Base-by-base conservation (phyloP, 345 rosid genomes). In the Linum usitatissimum region DNA sequence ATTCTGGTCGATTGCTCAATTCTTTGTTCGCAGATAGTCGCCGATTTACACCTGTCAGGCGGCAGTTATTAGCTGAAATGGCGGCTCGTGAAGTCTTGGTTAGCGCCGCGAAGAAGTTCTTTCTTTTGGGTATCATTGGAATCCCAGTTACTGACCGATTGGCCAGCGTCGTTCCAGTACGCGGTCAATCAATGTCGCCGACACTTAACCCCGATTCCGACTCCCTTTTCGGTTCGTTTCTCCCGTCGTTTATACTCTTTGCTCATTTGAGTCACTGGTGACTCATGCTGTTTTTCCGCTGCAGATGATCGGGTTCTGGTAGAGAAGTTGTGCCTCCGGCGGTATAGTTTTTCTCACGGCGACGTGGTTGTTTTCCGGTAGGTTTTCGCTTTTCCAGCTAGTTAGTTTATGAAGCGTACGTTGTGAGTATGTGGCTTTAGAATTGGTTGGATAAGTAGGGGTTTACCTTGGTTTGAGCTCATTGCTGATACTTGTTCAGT, bases 311-410 rank as follows among this genome's bases (percentile, higher is more conserved):
- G 66, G 71, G 90, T 93, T 62, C 74, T 90, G 15, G 76, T 90
- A 39, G 96, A 90, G 69, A 93, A 90, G 71, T 71, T 81, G 59
- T 87, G 94, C 80, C 88, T 87, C 54, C 63, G 30, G n/a, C 73
- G 80, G 53, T 93, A 86, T 80, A 83, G 80, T 69, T 93, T 93
- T 67, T 82, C 89, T 1, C 84, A 66, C 45, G 98, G 96, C 2
- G 95, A 92, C 64, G 90, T 89, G 49, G 71, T 89, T 30, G 83
- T 89, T 69, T 87, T 87, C 70, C n/a, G 91, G 96, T 89, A 76
- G 51, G 75, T 78, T 53, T 9, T 64, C 20, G 3, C 38, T 57
- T 58, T 38, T 34, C 28, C 28, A 23, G 28, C 28, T 23, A 23
- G 28, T 23, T 23, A 1, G 21, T 19, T 9, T 49, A 28, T 19